Percentiles rank a stretch among this genome's conserved stretches.
Conservation (phyloP, 129 eudicot species). For the Calendula officinalis region DNA sequence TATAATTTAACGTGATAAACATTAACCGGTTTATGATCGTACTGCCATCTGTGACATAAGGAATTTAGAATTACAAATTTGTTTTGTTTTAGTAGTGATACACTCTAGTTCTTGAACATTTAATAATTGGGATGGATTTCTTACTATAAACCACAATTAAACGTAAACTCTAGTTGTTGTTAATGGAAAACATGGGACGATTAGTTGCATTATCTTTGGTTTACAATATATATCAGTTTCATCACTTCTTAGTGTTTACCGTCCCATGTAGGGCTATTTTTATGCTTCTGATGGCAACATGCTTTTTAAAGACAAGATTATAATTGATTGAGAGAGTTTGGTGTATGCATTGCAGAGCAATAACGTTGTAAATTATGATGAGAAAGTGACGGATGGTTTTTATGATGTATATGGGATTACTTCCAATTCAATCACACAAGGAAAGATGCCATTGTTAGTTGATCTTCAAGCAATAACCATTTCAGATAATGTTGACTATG, state of each 20-base stretch:
- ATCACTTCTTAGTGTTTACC: slow-evolving; percentile 13
- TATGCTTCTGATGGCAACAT: slow-evolving; percentile 28
- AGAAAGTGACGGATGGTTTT: slow-evolving; percentile 81
- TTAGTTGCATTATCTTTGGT: slow-evolving; percentile 7
- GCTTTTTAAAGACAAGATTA: slow-evolving; percentile 13
- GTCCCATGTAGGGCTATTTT: slow-evolving; percentile 10
- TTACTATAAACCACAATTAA: background rate
- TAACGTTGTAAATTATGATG: slow-evolving; percentile 75
- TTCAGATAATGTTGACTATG: slow-evolving; percentile 57
- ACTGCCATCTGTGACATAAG: too few relatives aligned
- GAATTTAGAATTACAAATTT: too few relatives aligned
- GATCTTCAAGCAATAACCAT: slow-evolving; percentile 66
- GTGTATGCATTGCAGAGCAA: slow-evolving; percentile 56
- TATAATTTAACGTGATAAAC: slow-evolving; percentile 5
- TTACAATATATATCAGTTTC: background rate
- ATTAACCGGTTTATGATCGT: background rate
- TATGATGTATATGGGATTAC: slow-evolving; percentile 72
- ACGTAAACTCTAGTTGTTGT: background rate
- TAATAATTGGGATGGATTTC: background rate
- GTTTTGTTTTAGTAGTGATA: too few relatives aligned
- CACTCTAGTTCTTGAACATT: slow-evolving; percentile 1
- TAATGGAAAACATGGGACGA: slow-evolving; percentile 1
- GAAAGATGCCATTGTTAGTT: slow-evolving; percentile 69
- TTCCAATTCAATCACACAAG: slow-evolving; percentile 52
- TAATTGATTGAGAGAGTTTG: slow-evolving; percentile 27